Percentiles rank a stretch among this genome's conserved stretches.
Evolutionary conservation across 495 filamentous ascomycete species (phyloP).

Genomic region (Bathelium albidoporum): DNA sequence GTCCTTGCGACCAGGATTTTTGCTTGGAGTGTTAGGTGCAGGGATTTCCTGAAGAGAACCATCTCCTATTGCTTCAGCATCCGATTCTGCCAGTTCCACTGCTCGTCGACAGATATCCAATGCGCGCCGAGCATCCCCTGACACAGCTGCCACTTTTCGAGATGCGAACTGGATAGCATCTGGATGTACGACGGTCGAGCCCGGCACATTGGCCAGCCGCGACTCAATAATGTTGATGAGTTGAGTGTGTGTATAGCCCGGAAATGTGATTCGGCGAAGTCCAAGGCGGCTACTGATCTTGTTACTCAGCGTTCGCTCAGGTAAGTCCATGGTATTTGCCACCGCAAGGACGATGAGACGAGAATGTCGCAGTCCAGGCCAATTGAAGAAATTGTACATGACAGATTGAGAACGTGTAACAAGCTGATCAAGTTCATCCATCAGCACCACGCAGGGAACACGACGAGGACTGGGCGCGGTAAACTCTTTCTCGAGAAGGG

Average conservation of each 20-base stretch:
- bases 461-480: conserved; percentile 76
- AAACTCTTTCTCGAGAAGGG: conserved; percentile 86
- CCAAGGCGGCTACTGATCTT: conserved; percentile 91
- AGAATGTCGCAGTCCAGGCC: conserved; percentile 87
- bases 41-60: conserved; percentile 27
- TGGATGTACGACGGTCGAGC: conserved; percentile 80
- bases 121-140: conserved; percentile 83
- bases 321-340: conserved; percentile 98
- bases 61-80: conserved; percentile 27
- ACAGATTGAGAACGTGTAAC: conserved; percentile 96
- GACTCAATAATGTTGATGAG: conserved; percentile 96
- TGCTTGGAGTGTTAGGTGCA: conserved; percentile 34
- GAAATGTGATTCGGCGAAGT: conserved; percentile 73
- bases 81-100: conserved; percentile 86
- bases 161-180: conserved; percentile 96
- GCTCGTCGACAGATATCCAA: conserved; percentile 93
- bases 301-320: conserved; percentile 92
- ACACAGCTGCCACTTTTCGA: conserved; percentile 92
- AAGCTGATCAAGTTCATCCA: conserved; percentile 98
- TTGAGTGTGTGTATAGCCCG: conserved; percentile 93
- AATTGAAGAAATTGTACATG: conserved; percentile 99
- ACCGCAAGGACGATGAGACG: conserved; percentile 92
- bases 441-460: conserved; percentile 92
- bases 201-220: conserved; percentile 74
- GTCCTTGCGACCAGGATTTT: conserved; percentile 26